Percentiles rank a stretch among this genome's conserved stretches.
phyloP scores from a whole-genome alignment of 371 early-diverging fungal genomes.

The Mortierella sp. region DNA sequence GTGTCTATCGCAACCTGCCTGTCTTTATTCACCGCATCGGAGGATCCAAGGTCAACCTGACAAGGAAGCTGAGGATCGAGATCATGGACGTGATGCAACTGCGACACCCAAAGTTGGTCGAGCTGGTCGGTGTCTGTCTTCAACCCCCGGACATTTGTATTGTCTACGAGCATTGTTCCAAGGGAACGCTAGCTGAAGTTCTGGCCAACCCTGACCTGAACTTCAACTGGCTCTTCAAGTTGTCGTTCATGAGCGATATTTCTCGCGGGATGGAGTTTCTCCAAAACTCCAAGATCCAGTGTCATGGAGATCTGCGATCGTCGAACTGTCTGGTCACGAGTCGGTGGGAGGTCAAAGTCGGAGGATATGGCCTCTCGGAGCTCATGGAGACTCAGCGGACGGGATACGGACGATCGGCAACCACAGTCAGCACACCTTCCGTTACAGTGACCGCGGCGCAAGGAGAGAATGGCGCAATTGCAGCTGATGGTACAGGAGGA shows the following conservation, averaged over 20 bases:
- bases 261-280: conserved; percentile 60
- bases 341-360: conserved; percentile 64
- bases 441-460: not conserved
- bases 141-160: conserved; percentile 56
- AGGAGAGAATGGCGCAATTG: not conserved
- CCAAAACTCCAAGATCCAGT: conserved; percentile 60
- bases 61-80: conserved; percentile 23
- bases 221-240: conserved; percentile 63
- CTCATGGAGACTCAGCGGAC: conserved; percentile 37
- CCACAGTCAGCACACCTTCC: not conserved
- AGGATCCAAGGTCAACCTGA: conserved; percentile 31
- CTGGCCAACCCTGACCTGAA: conserved; percentile 60
- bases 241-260: conserved; percentile 61
- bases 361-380: conserved; percentile 58
- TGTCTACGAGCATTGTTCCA: conserved; percentile 57
- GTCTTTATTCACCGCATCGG: conserved; percentile 43
- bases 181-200: conserved; percentile 60
- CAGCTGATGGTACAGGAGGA: not conserved
- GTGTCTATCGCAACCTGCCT: conserved; percentile 37
- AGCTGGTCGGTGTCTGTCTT: conserved; percentile 58
- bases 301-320: conserved; percentile 61
- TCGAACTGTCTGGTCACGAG: conserved; percentile 61
- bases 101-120: conserved; percentile 59
- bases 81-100: conserved; percentile 42
- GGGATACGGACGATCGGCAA: not conserved